These are phyloP conservation scores for Komagataella ulmi DNA, from an alignment of 805 yeast species.

Conservation along the genomic window DNA sequence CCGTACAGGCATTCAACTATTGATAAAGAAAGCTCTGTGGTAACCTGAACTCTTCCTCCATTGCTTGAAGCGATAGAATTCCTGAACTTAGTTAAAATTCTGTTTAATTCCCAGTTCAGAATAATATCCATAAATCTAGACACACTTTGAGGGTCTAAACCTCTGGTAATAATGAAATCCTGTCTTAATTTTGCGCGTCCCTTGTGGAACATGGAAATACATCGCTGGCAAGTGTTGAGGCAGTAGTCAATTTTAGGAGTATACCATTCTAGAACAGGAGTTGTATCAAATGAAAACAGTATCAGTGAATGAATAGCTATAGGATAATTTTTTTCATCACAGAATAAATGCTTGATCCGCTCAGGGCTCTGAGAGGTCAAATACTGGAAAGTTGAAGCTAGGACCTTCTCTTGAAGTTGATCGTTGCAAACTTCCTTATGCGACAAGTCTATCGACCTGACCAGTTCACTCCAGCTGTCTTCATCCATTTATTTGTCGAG, in stretches of 20 bases:
- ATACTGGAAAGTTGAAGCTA: constrained; percentile 25
- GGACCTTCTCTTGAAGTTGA: constrained; percentile 19
- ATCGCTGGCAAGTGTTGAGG: constrained; percentile 35
- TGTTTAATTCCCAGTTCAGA: constrained; percentile 13
- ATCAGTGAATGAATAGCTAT: constrained; percentile 42
- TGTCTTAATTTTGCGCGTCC: constrained; percentile 37
- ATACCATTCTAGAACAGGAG: constrained; percentile 28
- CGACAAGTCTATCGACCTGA: constrained; percentile 14
- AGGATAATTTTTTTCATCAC: constrained; percentile 33
- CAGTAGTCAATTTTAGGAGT: constrained; percentile 23
- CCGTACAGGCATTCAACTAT: constrained; percentile 36
- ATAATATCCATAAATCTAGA: constrained; percentile 19
- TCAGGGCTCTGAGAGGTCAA: constrained; percentile 15
- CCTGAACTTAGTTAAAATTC: constrained; percentile 5
- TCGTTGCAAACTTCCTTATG: constrained; percentile 19
- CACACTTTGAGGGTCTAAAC: constrained; percentile 19
- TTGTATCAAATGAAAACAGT: constrained; percentile 44
- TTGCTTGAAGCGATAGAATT: constrained; percentile 3
- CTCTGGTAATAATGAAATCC: constrained; percentile 37
- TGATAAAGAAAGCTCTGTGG: constrained; percentile 5
- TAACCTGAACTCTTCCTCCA: not conserved
- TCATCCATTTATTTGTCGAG: not conserved
- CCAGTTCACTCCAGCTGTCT: constrained; percentile 2
- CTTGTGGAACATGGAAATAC: constrained; percentile 38
- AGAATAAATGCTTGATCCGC: constrained; percentile 32